Evolutionary conservation across 441 rosid genomes (phyloP), one percentile per base, ranked within the genome.

Genomic region (Euphorbia schlechtendalii): DNA sequence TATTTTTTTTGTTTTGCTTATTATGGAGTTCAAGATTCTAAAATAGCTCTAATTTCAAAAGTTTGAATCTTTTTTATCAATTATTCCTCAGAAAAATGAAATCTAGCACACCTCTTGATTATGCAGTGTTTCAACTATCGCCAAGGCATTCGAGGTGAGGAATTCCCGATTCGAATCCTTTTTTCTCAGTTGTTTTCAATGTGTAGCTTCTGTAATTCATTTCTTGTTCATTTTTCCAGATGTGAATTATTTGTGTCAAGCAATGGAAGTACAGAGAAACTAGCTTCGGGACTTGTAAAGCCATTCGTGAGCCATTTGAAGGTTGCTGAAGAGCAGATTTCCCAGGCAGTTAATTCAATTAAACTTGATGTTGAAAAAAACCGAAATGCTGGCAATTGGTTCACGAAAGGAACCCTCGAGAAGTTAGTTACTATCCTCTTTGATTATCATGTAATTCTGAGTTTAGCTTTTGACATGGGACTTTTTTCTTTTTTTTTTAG

Each of bases 361-460:
- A 90, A 76, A 82, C 93, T 92, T 46, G 85, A 89, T 72, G 90
- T 78, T 65, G 87, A 84, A 51, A 76, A 76, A 69, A 58, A 28
- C 32, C 73, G 77, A 71, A 66, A 83, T 84, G 83, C 85, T 15
- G 81, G 82, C 69, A 67, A 78, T 59, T 92, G 97, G 95, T 92
- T 95, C 81, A 89, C 97, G 0, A 95, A 89, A 83, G 98, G 95
- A 76, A 92, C 98, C 15, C 86, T 95, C 59, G 96, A 95, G 79
- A 88, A 98, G 99, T 95, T 75, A 72, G 59, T 55, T 75, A 51
- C 51, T n/a, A 48, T 38, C 68, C 21, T 40, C 52, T 27, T 56
- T 57, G 64, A 67, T 12, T 24, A 22, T 67, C 53, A 56, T 46
- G 7, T 58, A 5, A 21, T 46, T 67, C 46, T n/a, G n/a, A 49